Conservation (phyloP, 1,284 basidiomycete genomes). For the Tetrapyrgos nigripes region DNA sequence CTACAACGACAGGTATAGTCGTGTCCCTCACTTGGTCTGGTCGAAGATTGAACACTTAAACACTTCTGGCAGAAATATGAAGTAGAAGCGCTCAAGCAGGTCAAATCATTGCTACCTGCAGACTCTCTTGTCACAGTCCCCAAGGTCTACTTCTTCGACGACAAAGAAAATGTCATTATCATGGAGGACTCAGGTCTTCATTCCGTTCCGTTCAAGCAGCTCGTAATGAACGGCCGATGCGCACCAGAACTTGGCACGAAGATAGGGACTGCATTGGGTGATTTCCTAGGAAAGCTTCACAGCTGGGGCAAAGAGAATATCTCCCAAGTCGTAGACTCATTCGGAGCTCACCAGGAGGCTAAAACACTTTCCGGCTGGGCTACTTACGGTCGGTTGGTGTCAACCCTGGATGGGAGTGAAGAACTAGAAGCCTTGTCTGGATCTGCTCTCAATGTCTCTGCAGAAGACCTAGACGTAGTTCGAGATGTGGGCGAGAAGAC, state of each 20-base stretch:
- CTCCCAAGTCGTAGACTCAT: constrained; percentile 36
- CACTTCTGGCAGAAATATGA: constrained; percentile 48
- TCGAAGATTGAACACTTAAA: constrained; percentile 5
- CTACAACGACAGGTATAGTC: constrained; percentile 58
- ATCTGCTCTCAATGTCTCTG: constrained; percentile 45
- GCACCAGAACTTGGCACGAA: constrained; percentile 38
- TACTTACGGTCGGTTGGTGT: constrained; percentile 38
- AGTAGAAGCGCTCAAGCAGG: constrained; percentile 52
- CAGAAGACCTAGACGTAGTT: constrained; percentile 44
- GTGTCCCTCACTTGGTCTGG: neutral
- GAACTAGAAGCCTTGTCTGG: constrained; percentile 40
- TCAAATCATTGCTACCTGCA: constrained; percentile 37
- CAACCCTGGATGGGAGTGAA: constrained; percentile 46
- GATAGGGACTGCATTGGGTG: constrained; percentile 58
- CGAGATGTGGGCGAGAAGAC: constrained; percentile 41
- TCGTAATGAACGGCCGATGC: constrained; percentile 46
- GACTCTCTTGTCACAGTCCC: constrained; percentile 54
- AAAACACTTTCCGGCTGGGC: constrained; percentile 48
- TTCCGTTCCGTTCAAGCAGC: constrained; percentile 52
- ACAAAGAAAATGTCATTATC: constrained; percentile 53
- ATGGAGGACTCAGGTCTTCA: constrained; percentile 63
- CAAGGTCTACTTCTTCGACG: constrained; percentile 54
- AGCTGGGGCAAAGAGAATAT: constrained; percentile 39
- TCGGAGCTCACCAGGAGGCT: constrained; percentile 48
- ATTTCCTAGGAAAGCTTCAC: constrained; percentile 57